Base-by-base conservation (phyloP, 192 early-diverging fungal species). In the Linnemannia schmuckeri region DNA sequence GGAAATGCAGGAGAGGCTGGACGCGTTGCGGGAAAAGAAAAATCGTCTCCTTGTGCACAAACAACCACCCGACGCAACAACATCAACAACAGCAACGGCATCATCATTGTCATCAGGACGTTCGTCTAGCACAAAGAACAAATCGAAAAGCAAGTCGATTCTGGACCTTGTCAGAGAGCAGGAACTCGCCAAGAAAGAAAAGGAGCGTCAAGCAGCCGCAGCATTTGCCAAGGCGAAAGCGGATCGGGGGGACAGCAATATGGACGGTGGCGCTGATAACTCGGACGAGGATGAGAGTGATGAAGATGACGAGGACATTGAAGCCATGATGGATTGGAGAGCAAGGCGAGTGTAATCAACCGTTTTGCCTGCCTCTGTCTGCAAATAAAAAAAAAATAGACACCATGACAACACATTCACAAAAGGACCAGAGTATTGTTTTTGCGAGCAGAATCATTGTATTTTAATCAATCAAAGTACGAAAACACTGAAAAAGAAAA, bases 301-400 rank as follows among this genome's bases (percentile, higher is more conserved):
- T 22, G 77, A 78, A 7, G 46, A 49, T 27, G 77, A 78, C 33
- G 84, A 87, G 47, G 84, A 87, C 41, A 87, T 87, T 57, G 84
- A 87, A 35, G 84, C 84, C 68, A 87, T 87, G 84, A 87, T 87
- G 79, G 84, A 87, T 55, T 87, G 84, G 84, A 73, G 84, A 22
- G 84, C 84, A 69, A 77, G 66, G 61, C 69, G 84, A 33, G 47
- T 87, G 30, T 86, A 72, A 78, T 12, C 72, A 6, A 17, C 52
- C 6, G 3, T n/a, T 15, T 4, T 10, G 2, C 15, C 13, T 42
- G 42, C 24, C 41, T 13, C 1, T 24, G 33, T 12, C 69, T 30
- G 10, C 3, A 61, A 79, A 71, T 35, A 52, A 30, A 22, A 57
- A 72, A 40, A 52, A 0, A 63, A 68, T 49, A 57, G 37, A 72